Base-by-base conservation (phyloP, 139 green algal species). In the Auxenochlorella pyrenoidosa region DNA sequence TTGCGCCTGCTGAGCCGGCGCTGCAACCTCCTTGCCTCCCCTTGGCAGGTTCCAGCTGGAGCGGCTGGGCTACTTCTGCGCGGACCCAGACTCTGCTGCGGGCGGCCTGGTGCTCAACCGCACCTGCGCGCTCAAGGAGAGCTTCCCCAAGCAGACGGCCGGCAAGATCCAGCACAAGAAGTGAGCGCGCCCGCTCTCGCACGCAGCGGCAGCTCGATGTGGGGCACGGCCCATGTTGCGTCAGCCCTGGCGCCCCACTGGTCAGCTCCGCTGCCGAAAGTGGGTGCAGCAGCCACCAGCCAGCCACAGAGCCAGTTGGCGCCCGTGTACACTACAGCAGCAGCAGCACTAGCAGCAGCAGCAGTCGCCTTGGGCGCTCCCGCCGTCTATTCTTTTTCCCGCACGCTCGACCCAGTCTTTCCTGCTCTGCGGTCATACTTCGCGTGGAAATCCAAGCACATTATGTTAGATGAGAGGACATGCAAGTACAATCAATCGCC, bases 21-120 rank as follows among this genome's bases (percentile, higher is more conserved):
- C n/a, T n/a, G n/a, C n/a, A n/a, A n/a, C n/a, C n/a, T 10, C 30
- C 44, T 43, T 34, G 34, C n/a, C 59, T 60, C 36, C 24, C 58
- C 26, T 38, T 0, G 36, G 89, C 91, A 94, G 93, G 75, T 99
- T 99, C 91, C 97, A 99, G 93, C 95, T 99, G 83, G 97, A 99
- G 92, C 93, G 98, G 28, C 83, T 99, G 70, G 98, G 96, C 44
- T 98, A 97, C 92, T 99, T 98, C 80, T 96, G 90, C 51, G 92
- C 98, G 32, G 97, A 99, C 86, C 75, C 91, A 0, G 95, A 98
- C 87, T 93, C 84, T 41, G 79, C 82, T 0, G 32, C 75, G 0
- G 93, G 88, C 5, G 44, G 84, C 26, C 84, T 98, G 47, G 96
- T 99, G 40, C 88, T 99, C 88, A 99, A 99, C 92, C 92, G 97